Evolutionary conservation across 306 rosid genomes (phyloP), one percentile per base, ranked within the genome.

Genomic region (Sesbania bispinosa): DNA sequence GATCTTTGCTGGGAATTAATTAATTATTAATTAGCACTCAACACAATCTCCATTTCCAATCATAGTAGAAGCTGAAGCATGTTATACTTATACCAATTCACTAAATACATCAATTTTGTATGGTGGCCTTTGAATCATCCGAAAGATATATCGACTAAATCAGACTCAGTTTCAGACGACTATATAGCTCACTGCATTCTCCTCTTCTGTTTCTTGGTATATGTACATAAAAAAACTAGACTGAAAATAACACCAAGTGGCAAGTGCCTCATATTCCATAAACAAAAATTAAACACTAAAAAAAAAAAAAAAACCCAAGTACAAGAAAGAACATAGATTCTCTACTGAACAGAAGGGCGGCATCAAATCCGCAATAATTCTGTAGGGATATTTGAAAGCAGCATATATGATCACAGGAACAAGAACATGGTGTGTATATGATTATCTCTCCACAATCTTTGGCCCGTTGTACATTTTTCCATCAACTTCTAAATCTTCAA

Each of bases 391-490:
- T 77, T 57, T 65, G 64, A 26, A 77, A 62, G 54, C 52, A 48
- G 57, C 32, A 10, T 19, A 10, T 19, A 20, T 39, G 62, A 45
- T 69, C 50, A 62, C 43, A 67, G 18, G 60, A 29, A 57, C 33
- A 64, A 35, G 15, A 61, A 14, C 43, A 63, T 62, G 74, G n/a
- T 9, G 71, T 53, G 15, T 14, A 57, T 52, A 60, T 81, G 53
- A 75, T 55, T 85, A 83, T 13, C 7, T 62, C 79, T 83, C 87
- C 75, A 69, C 82, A 80, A 93, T 84, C 67, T 72, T 42, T n/a
- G 97, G 98, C 16, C 98, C 98, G 10, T 41, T 48, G 78, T 93
- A 93, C 80, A 2, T 0, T 36, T 79, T 85, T 77, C 94, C 96
- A 59, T 62, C 80, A 11, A 85, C 89, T n/a, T 82, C 70, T 11